phyloP scores from a whole-genome alignment of 768 basidiomycete genomes.

The Strobilomyces dryophilus region DNA sequence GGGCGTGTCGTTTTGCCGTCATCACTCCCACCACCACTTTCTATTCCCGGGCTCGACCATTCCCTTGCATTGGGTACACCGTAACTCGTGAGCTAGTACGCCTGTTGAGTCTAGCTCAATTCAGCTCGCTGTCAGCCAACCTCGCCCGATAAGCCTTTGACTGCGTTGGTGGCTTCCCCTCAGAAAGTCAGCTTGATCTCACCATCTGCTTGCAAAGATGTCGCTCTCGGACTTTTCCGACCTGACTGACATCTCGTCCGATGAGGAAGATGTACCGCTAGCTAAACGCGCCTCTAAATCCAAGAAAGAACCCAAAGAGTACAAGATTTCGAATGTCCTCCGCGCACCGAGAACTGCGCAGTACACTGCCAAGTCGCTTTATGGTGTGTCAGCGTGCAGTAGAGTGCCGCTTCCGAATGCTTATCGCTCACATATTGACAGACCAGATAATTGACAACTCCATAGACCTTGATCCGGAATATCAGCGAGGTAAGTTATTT shows the following conservation, averaged over 20 bases:
- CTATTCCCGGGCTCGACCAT: background rate
- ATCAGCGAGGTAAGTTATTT: conserved; percentile 51
- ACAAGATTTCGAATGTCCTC: conserved; percentile 31
- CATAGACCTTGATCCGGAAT: conserved; percentile 61
- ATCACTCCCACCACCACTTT: background rate
- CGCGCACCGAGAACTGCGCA: conserved; percentile 36
- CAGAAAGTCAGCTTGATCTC: background rate
- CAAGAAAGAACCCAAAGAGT: conserved; percentile 28
- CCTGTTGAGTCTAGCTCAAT: background rate
- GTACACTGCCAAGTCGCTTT: conserved; percentile 42
- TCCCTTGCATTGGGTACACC: background rate
- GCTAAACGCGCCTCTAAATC: conserved; percentile 16
- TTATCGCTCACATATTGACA: conserved; percentile 16
- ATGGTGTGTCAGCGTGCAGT: conserved; percentile 31
- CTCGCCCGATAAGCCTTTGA: background rate
- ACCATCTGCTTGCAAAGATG: conserved; percentile 15
- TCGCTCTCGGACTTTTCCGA: conserved; percentile 42
- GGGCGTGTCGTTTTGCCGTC: background rate
- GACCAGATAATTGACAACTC: conserved; percentile 44
- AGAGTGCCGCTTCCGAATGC: background rate
- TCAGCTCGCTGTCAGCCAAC: background rate
- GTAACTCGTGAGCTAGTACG: background rate
- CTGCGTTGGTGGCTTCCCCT: background rate
- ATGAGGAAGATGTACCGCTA: conserved; percentile 34
- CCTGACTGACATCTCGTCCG: conserved; percentile 43